Base-by-base conservation (phyloP, 768 basidiomycete genomes). In the Russula virescens region DNA sequence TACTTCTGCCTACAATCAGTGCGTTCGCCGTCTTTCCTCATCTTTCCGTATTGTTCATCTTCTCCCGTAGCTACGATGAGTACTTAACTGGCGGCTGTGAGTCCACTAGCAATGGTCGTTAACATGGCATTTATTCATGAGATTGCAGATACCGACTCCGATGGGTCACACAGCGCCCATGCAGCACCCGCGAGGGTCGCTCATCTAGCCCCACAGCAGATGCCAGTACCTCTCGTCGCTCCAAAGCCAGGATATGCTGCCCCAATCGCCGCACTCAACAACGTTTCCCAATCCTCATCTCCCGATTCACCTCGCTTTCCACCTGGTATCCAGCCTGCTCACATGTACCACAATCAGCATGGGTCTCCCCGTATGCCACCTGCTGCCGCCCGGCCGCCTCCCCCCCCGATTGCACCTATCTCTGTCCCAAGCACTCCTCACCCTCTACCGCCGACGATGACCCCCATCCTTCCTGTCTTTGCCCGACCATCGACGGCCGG, bases 381-480 rank as follows among this genome's bases (percentile, higher is more conserved):
- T 49, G 51, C 68, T 61, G 61, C 52, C 71, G 69, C 19, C 51
- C 69, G 71, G 59, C 67, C 73, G 66, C 72, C 73, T 62, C 69
- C 65, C 26, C 73, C 73, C 52, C 61, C 66, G 48, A 60, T 69
- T 53, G 64, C 73, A 62, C 61, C 73, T 66, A 57, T 73, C 71
- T 50, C 70, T 68, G 74, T 81, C 31, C 82, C 85, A 11, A 79
- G 75, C 58, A 70, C 79, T 2, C 90, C 89, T 4, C 89, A 89
- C 67, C 89, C 91, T 4, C 79, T 93, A 4, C 84, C 84, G 56
- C 83, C 89, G 0, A 87, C 90, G 6, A 79, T 87, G 65, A 89
- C 88, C 0, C 91, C 91, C 55, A 92, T 92, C 64, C 83, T 79
- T 0, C 89, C 91, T 18, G 84, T 84, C 28, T 92, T 93, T 68